Percentiles rank a stretch among this genome's conserved stretches.
These are phyloP conservation scores for Aspergillus sclerotiicarbonarius DNA, from an alignment of 495 filamentous ascomycete species.

Conservation along the genomic window DNA sequence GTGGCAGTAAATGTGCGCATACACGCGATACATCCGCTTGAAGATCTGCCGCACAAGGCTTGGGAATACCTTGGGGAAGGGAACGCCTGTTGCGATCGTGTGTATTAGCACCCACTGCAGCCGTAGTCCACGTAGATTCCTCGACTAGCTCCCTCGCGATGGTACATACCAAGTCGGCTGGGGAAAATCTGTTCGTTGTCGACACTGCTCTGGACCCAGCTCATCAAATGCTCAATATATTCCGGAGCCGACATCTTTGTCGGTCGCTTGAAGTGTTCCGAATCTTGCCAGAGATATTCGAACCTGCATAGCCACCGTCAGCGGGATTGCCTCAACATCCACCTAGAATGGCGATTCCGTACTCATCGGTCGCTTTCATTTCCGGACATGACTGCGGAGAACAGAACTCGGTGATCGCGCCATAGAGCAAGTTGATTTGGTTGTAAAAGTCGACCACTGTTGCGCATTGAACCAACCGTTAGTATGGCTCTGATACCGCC, in stretches of 20 bases:
- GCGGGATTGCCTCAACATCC: not conserved
- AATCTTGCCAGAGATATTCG: conserved; percentile 98
- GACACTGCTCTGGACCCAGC: conserved; percentile 91
- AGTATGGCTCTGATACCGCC: not conserved
- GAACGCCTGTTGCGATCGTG: conserved; percentile 60
- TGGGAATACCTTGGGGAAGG: conserved; percentile 92
- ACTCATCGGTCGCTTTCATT: conserved; percentile 99
- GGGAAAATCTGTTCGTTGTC: conserved; percentile 96
- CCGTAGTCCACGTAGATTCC: not conserved
- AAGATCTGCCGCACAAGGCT: conserved; percentile 87
- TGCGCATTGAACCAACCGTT: conserved; percentile 3
- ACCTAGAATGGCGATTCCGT: conserved; percentile 22
- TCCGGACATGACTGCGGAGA: conserved; percentile 94
- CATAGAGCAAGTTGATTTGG: conserved; percentile 98
- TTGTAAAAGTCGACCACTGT: conserved; percentile 99
- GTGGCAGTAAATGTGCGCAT: conserved; percentile 99
- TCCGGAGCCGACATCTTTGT: conserved; percentile 97
- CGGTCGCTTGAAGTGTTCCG: conserved; percentile 84
- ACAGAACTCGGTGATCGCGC: conserved; percentile 98
- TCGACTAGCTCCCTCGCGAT: not conserved
- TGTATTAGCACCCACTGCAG: conserved; percentile 13
- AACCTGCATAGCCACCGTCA: conserved; percentile 55
- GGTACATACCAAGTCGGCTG: conserved; percentile 71
- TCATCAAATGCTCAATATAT: conserved; percentile 97
- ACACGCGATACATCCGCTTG: conserved; percentile 97